Percentiles rank a stretch among this genome's conserved stretches.
Conservation (phyloP, 345 rosid genomes). For the Zanthoxylum bungeanum region DNA sequence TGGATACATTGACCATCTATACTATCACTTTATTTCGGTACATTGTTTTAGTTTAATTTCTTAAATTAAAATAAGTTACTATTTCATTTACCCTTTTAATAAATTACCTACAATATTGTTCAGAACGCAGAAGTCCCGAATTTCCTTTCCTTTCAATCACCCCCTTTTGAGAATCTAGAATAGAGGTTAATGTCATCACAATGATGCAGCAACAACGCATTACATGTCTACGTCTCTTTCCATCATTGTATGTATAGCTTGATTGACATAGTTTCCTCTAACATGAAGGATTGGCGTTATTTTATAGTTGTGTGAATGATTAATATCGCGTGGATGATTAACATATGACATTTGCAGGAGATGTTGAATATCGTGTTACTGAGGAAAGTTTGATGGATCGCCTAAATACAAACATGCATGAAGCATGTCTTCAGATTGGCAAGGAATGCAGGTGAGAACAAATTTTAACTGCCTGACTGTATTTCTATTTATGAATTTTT, state of each 20-base stretch:
- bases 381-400: constrained; percentile 72
- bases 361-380: constrained; percentile 47
- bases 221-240: background rate
- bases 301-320: background rate
- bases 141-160: background rate
- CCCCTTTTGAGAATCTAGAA: constrained; percentile 3
- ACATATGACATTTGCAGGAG: constrained; percentile 33
- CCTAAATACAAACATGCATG: constrained; percentile 57
- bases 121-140: background rate
- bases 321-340: no score
- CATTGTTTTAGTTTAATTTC: background rate
- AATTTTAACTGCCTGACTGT: background rate
- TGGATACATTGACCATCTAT: background rate
- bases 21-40: background rate
- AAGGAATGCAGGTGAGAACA: constrained; percentile 63
- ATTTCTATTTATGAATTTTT: background rate
- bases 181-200: background rate
- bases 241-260: background rate
- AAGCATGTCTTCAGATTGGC: constrained; percentile 59
- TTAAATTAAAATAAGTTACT: no score
- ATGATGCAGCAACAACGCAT: background rate
- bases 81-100: background rate
- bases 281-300: background rate
- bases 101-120: background rate
- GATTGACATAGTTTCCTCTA: background rate